Evolutionary conservation across 129 eudicot species (phyloP).

Genomic region (Flaveria ramosissima): DNA sequence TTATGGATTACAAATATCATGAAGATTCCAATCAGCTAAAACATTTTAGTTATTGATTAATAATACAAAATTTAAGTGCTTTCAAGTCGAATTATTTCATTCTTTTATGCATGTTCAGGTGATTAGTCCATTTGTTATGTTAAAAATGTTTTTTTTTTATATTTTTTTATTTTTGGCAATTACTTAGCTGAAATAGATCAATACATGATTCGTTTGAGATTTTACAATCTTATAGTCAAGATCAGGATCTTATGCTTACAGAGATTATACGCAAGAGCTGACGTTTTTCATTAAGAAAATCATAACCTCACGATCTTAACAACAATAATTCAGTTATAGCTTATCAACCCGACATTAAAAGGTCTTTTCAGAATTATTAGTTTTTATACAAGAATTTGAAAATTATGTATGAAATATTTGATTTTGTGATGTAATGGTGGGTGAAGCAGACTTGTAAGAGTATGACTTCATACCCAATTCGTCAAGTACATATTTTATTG

Average conservation of each 20-base stretch:
- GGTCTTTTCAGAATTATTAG: background rate
- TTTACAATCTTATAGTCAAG: too few species aligned
- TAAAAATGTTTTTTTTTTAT: too few species aligned
- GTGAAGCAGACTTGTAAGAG: slow-evolving; percentile 38
- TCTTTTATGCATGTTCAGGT: too few species aligned
- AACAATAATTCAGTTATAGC: background rate
- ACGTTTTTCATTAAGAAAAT: too few species aligned
- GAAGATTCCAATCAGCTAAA: background rate
- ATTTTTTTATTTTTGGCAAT: too few species aligned
- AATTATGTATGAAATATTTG: slow-evolving; percentile 6
- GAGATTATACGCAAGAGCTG: background rate
- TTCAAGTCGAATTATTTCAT: background rate
- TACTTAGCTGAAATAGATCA: too few species aligned
- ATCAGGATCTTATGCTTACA: background rate
- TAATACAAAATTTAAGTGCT: too few species aligned
- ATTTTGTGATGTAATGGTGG: slow-evolving; percentile 38
- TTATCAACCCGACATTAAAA: background rate
- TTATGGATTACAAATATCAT: background rate
- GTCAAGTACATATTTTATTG: slow-evolving; percentile 28
- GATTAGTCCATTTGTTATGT: too few species aligned
- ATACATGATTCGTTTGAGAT: too few species aligned
- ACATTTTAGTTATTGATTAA: too few species aligned
- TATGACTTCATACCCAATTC: slow-evolving; percentile 40
- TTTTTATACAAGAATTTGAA: background rate
- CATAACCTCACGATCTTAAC: background rate